These are phyloP conservation scores for Ogataea henricii DNA, from an alignment of 805 yeast species.

Conservation along the genomic window DNA sequence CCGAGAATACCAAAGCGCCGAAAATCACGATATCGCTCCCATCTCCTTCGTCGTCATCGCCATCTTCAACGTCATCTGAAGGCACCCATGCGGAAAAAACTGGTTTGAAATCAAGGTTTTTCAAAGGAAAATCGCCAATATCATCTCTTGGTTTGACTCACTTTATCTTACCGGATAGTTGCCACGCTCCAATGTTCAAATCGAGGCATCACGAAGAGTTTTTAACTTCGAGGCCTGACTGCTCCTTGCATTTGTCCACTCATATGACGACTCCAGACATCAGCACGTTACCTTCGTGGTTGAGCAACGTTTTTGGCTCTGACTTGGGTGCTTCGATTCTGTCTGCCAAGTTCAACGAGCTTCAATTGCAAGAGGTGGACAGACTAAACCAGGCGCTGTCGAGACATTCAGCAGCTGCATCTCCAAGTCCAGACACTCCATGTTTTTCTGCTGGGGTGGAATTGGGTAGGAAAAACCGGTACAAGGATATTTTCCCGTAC, in stretches of 20 bases:
- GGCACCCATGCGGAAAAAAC: neutral
- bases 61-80: constrained; percentile 19
- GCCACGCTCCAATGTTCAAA: constrained; percentile 45
- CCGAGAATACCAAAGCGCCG: constrained; percentile 13
- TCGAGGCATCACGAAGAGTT: constrained; percentile 58
- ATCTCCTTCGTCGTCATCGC: constrained; percentile 25
- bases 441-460: constrained; percentile 76
- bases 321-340: constrained; percentile 41
- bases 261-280: constrained; percentile 22
- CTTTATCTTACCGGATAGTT: constrained; percentile 52
- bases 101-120: constrained; percentile 10
- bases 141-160: constrained; percentile 47
- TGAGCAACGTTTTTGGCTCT: constrained; percentile 38
- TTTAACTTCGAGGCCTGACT: constrained; percentile 30
- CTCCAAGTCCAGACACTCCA: constrained; percentile 37
- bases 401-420: constrained; percentile 23
- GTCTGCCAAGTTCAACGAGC: constrained; percentile 57
- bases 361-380: constrained; percentile 70
- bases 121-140: constrained; percentile 18
- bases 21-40: constrained; percentile 21
- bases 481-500: constrained; percentile 85
- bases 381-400: constrained; percentile 55
- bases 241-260: constrained; percentile 29
- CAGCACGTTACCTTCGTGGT: constrained; percentile 55
- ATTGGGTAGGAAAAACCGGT: constrained; percentile 77